Conservation (phyloP, 441 rosid genomes). For the Pelargonium australe region DNA sequence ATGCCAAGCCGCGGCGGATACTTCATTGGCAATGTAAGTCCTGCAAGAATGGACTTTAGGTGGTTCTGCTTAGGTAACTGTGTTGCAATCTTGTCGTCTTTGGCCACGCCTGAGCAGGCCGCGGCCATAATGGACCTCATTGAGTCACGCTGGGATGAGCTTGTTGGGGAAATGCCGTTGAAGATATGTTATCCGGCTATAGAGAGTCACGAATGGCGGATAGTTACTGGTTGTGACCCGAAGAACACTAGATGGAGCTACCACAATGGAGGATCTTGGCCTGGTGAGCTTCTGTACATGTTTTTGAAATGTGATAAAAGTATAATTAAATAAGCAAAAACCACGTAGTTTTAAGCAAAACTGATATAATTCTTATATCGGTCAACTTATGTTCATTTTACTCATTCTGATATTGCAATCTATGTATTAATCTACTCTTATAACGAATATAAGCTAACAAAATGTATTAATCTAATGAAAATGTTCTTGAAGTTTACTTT, state of each 20-base stretch:
- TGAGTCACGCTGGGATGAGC: constrained; percentile 85
- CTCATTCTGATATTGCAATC: too few species aligned
- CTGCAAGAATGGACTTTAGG: constrained; percentile 88
- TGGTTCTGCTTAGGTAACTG: constrained; percentile 97
- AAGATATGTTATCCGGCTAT: constrained; percentile 87
- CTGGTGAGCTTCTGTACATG: constrained; percentile 40
- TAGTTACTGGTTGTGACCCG: constrained; percentile 80
- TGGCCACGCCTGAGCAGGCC: constrained; percentile 88
- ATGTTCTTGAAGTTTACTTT: not conserved
- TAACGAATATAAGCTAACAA: too few species aligned
- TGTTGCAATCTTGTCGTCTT: constrained; percentile 72
- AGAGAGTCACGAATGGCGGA: constrained; percentile 82
- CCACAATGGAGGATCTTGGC: constrained; percentile 98
- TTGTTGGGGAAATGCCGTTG: constrained; percentile 90
- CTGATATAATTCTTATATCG: too few species aligned
- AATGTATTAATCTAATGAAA: not conserved
- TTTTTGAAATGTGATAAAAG: too few species aligned
- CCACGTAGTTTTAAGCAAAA: too few species aligned
- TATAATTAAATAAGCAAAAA: too few species aligned
- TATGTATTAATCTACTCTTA: too few species aligned
- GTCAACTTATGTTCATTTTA: too few species aligned
- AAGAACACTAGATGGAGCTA: constrained; percentile 96
- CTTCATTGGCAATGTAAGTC: constrained; percentile 86
- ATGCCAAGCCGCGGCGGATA: constrained; percentile 79
- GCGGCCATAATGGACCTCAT: constrained; percentile 91